Conservation (phyloP, 345 rosid species). For the Eucalyptus fibrosa region DNA sequence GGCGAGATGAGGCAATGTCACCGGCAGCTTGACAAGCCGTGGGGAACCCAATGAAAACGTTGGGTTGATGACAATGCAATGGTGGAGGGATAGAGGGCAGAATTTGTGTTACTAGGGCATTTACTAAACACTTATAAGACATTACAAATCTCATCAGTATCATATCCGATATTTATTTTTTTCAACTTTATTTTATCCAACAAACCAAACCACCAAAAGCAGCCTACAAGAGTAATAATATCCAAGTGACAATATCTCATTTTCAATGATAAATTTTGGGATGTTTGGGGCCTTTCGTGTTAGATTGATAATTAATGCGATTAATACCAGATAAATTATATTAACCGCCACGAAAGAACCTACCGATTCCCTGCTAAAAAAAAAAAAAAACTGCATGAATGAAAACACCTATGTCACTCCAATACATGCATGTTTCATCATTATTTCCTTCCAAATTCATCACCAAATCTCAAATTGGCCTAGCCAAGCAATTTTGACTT, state of each 20-base stretch:
- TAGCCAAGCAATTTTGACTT: background rate
- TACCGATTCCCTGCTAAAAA: background rate
- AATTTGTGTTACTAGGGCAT: background rate
- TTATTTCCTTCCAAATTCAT: background rate
- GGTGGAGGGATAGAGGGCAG: background rate
- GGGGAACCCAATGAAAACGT: background rate
- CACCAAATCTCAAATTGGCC: background rate
- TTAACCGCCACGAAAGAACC: fast-evolving
- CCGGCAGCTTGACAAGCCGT: background rate
- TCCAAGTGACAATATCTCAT: background rate
- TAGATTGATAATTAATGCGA: background rate
- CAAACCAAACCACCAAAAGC: background rate
- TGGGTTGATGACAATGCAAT: background rate
- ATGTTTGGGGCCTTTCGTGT: background rate
- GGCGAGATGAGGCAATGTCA: background rate
- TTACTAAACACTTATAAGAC: background rate
- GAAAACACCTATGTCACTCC: background rate
- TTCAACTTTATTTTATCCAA: background rate
- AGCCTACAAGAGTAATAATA: background rate
- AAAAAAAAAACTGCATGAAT: background rate
- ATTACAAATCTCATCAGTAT: background rate
- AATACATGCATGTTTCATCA: background rate
- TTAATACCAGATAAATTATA: background rate
- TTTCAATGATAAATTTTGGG: background rate
- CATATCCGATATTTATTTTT: background rate